A percentile compares a stretch with the other conserved stretches of the same genome.
These are phyloP conservation scores for Sambucus nigra DNA, from an alignment of 129 eudicot species.

Conservation along the genomic window DNA sequence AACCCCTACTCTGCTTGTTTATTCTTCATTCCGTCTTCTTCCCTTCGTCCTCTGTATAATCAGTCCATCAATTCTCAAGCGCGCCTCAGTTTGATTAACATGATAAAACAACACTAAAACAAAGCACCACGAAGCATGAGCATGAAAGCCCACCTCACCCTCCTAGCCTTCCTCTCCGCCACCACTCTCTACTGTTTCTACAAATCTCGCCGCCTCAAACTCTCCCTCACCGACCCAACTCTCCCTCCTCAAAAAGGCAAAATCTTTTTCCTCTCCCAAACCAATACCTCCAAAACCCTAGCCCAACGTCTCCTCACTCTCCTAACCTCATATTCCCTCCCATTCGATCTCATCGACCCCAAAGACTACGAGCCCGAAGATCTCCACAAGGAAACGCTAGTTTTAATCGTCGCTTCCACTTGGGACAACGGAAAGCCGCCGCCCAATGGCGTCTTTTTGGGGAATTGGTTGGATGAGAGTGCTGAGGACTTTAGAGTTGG, in stretches of 20 bases:
- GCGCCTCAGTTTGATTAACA: too few species aligned
- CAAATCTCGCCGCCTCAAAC: constrained; percentile 63
- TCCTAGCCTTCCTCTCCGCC: constrained; percentile 74
- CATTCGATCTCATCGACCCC: constrained; percentile 62
- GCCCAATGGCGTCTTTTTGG: constrained; percentile 52
- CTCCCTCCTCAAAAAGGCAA: constrained; percentile 38
- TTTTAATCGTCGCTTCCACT: constrained; percentile 67
- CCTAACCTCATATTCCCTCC: constrained; percentile 29
- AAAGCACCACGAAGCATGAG: too few species aligned
- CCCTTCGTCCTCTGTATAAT: too few species aligned
- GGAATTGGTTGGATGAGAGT: constrained; percentile 78
- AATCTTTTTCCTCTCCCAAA: constrained; percentile 57
- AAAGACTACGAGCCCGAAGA: constrained; percentile 80
- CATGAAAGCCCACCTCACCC: too few species aligned
- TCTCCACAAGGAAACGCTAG: constrained; percentile 47
- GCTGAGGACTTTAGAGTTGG: constrained; percentile 89
- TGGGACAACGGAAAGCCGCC: constrained; percentile 84
- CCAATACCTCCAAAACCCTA: constrained; percentile 74
- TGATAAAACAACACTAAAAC: too few species aligned
- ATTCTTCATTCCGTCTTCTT: too few species aligned
- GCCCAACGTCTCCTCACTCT: constrained; percentile 50
- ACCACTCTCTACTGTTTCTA: constrained; percentile 69
- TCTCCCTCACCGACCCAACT: constrained; percentile 13
- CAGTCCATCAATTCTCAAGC: too few species aligned
- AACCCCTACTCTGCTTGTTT: too few species aligned